Conservation (phyloP, 345 rosid species). For the Heritiera fomes region DNA sequence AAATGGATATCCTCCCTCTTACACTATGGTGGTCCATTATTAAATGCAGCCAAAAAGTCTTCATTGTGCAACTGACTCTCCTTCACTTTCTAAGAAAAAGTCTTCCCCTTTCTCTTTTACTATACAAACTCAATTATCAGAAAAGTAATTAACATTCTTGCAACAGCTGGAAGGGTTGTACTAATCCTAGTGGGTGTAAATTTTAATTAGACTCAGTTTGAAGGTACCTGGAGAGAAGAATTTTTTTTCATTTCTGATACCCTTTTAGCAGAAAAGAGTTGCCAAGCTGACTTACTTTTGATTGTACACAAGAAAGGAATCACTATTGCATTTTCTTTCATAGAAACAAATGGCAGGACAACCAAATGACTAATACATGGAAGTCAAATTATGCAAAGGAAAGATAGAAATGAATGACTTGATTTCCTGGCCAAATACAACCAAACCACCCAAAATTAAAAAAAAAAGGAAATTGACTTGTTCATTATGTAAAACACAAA, state of each 20-base stretch:
- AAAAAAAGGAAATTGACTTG: not conserved
- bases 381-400: not conserved
- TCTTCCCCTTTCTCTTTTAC: not conserved
- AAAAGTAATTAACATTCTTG: not conserved
- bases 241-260: not conserved
- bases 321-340: not conserved
- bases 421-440: not conserved
- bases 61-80: slow-evolving; percentile 11
- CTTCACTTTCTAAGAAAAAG: not conserved
- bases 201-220: not conserved
- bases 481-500: not conserved
- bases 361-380: not conserved
- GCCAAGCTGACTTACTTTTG: not conserved
- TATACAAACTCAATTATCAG: not conserved
- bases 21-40: slow-evolving; percentile 13
- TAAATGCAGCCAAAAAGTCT: slow-evolving; percentile 14
- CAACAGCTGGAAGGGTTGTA: not conserved
- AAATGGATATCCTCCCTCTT: not conserved
- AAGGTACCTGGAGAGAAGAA: not conserved
- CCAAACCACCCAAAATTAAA: not conserved
- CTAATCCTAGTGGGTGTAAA: not conserved
- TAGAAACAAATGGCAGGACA: not conserved
- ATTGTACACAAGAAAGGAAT: not conserved
- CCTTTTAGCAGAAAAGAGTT: slow-evolving; percentile 4
- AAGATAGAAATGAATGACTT: not conserved